Conservation (phyloP, 1,284 basidiomycete species). For the Leucoagaricus sp. region DNA sequence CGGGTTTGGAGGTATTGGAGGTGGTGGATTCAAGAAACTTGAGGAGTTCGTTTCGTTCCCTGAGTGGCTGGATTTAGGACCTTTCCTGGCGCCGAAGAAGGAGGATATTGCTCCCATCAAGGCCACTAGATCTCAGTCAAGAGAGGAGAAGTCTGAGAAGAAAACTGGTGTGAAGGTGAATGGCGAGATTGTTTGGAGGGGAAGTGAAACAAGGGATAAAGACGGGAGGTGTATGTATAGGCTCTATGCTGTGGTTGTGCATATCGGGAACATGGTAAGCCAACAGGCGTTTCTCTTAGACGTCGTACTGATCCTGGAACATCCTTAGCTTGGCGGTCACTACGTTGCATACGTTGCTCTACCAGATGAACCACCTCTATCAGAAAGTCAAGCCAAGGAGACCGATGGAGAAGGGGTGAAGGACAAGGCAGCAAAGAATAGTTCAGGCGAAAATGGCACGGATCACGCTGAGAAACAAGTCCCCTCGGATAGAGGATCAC, state of each 20-base stretch:
- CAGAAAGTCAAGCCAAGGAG: not conserved
- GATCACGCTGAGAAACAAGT: not conserved
- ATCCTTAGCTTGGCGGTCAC: conserved; percentile 73
- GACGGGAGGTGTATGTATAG: conserved; percentile 68
- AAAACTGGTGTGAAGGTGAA: no score
- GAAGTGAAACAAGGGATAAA: conserved; percentile 25
- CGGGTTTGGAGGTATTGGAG: conserved; percentile 1
- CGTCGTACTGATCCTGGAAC: conserved; percentile 15
- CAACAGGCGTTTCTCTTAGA: conserved; percentile 7
- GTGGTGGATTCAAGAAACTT: conserved; percentile 73
- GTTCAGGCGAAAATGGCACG: not conserved
- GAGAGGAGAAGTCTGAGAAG: conserved; percentile 32
- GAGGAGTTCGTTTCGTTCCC: conserved; percentile 91
- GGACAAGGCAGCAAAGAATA: not conserved
- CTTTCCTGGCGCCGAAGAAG: conserved; percentile 82
- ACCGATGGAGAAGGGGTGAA: not conserved
- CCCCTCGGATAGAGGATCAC: not conserved
- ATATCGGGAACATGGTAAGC: conserved; percentile 85
- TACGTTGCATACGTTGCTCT: conserved; percentile 82
- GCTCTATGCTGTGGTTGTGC: conserved; percentile 86
- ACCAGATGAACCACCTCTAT: conserved; percentile 33
- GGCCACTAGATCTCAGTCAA: conserved; percentile 18
- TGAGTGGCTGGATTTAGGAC: conserved; percentile 79
- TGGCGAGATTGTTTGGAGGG: conserved; percentile 28
- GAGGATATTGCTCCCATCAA: conserved; percentile 64